Conservation (phyloP, 345 rosid species). For the Populus nigra region DNA sequence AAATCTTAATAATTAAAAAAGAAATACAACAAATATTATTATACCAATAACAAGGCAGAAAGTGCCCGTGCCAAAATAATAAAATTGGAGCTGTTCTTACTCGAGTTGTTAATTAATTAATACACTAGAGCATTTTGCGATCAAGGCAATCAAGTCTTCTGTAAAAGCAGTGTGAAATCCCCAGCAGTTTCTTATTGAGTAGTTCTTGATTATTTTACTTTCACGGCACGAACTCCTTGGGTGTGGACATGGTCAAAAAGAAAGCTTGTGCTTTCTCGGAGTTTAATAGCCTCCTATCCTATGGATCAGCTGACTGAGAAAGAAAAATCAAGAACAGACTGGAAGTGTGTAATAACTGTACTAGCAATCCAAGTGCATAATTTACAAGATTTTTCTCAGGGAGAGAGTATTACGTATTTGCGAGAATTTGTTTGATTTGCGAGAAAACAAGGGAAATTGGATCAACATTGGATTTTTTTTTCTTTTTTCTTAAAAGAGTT, state of each 20-base stretch:
- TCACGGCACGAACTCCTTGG: neutral
- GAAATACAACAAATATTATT: too few relatives aligned
- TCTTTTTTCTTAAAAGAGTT: too few relatives aligned
- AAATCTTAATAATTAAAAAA: too few relatives aligned
- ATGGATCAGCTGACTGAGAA: neutral
- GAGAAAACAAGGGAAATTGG: too few relatives aligned
- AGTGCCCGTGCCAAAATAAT: too few relatives aligned
- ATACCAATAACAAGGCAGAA: too few relatives aligned
- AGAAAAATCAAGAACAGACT: neutral
- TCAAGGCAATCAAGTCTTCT: too few relatives aligned
- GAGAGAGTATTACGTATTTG: too few relatives aligned
- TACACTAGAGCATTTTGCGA: neutral
- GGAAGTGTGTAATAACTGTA: neutral
- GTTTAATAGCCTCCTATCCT: neutral
- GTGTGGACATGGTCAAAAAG: neutral
- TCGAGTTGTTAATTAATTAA: neutral
- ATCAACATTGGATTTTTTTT: too few relatives aligned
- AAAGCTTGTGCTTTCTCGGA: neutral
- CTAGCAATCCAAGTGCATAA: neutral
- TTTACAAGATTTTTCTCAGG: neutral
- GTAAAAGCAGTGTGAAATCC: neutral
- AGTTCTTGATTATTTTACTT: neutral
- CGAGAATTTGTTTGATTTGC: too few relatives aligned
- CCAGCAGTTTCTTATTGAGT: neutral
- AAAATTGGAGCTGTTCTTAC: neutral